Evolutionary conservation across 495 filamentous ascomycete species (phyloP).

Genomic region (Geoglossum glabrum): DNA sequence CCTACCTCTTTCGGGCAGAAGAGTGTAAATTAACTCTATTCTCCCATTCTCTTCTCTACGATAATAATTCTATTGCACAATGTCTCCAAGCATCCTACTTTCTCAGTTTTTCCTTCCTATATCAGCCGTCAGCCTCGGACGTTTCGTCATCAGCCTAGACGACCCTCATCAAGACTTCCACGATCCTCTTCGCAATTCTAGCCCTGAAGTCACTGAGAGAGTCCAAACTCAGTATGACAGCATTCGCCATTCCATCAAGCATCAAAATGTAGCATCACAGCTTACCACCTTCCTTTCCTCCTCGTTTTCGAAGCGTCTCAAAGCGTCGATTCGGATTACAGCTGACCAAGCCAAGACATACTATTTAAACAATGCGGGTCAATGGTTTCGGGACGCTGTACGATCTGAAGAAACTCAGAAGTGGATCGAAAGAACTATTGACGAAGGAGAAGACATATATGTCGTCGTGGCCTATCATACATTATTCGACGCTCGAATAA

Average conservation of each 20-base stretch:
- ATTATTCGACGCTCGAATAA: conserved; percentile 5
- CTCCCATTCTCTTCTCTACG: not conserved
- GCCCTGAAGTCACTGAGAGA: not conserved
- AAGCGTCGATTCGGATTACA: conserved; percentile 7
- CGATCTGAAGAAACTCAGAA: conserved; percentile 7
- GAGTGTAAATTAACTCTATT: no score
- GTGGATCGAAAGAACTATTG: conserved; percentile 9
- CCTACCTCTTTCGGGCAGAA: no score
- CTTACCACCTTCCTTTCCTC: conserved; percentile 8
- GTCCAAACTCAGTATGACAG: conserved; percentile 3
- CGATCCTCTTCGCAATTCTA: not conserved
- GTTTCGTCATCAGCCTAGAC: conserved; percentile 9
- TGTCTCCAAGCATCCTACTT: not conserved
- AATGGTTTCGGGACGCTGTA: conserved; percentile 10
- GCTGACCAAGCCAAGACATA: conserved; percentile 10
- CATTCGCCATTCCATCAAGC: not conserved
- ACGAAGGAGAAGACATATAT: conserved; percentile 12
- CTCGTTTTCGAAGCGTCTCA: conserved; percentile 5
- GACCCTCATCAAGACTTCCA: conserved; percentile 8
- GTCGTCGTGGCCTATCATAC: conserved; percentile 8
- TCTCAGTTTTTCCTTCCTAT: not conserved
- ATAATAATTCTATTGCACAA: not conserved
- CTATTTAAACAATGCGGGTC: conserved; percentile 10
- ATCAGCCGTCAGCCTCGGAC: conserved; percentile 4
- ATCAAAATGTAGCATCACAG: conserved; percentile 4